Base-by-base conservation (phyloP, 2,329 filamentous ascomycete species). In the Emericellopsis cladophorae region DNA sequence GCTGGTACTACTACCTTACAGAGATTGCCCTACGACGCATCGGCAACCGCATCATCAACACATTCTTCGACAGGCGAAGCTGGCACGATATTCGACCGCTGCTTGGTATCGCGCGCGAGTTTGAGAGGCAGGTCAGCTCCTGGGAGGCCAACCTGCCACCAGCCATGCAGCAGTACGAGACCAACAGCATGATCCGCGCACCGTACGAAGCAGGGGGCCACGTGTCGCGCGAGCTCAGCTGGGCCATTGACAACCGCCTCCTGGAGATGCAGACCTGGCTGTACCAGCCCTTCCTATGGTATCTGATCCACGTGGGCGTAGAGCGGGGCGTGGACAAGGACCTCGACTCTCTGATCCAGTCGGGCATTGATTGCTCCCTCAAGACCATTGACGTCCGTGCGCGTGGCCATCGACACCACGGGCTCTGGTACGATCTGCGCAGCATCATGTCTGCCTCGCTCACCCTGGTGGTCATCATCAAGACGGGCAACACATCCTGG, bases 1-100 rank as follows among this genome's bases (percentile, higher is more conserved):
- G 57, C 41, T 66, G 64, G 64, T 65, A 61, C 46, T 65, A 65
- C 45, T 67, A 66, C 40, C 52, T 64, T 7, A 61, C 64, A 2
- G 64, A 67, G 41, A 60, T 66, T 36, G 60, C 64, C 0, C 51
- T 62, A 5, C 50, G 64, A 2, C 55, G 64, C 4, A 62, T 67
- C 35, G 58, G 57, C 33, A 65, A 66, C 41, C 54, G 62, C 16
- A 57, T 65, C 16, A 47, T 64, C 36, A 62, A 53, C 24, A 47
- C 46, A 7, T 50, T 56, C 16, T 55, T 48, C 39, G 11, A 32
- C 11, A 12, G 36, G 12, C 16, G 11, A 7, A 14, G 4, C 34
- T 15, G 18, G n/a, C 12, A 14, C 6, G 44, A 49, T 7, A 44
- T 49, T 34, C 39, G 47, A 36, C 40, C 49, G 9, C 23, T 45